These are phyloP conservation scores for Hordeum pubiflorum DNA, from an alignment of 202 grass and related monocot species.

Conservation along the genomic window DNA sequence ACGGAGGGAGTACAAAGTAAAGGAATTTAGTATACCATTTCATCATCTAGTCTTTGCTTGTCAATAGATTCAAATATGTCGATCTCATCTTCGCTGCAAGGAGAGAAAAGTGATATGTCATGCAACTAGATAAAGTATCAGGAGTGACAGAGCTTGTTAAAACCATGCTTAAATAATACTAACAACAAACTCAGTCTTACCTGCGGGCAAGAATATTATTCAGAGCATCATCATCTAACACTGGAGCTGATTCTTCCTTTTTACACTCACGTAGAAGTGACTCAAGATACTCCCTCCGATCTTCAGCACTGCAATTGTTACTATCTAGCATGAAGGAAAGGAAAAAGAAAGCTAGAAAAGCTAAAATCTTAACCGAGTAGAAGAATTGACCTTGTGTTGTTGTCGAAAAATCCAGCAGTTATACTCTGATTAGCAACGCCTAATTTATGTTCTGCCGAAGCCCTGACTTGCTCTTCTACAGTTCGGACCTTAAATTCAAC, in stretches of 20 bases:
- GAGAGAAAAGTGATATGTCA: slow-evolving; percentile 1
- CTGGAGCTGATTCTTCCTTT: slow-evolving; percentile 93
- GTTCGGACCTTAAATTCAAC: slow-evolving; percentile 54
- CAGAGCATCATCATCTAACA: slow-evolving; percentile 90
- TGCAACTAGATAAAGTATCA: slow-evolving; percentile 10
- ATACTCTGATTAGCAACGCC: slow-evolving; percentile 99
- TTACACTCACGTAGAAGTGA: slow-evolving; percentile 88
- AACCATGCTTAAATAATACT: background rate
- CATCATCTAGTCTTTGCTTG: slow-evolving; percentile 81
- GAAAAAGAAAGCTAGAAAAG: background rate
- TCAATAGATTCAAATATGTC: slow-evolving; percentile 94
- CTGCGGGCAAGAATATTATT: slow-evolving; percentile 93
- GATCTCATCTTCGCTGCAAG: slow-evolving; percentile 89
- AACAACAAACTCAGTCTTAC: slow-evolving; percentile 25
- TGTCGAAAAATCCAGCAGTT: slow-evolving; percentile 99
- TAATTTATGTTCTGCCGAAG: slow-evolving; percentile 99
- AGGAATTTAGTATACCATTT: slow-evolving; percentile 47
- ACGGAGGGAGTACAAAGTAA: background rate
- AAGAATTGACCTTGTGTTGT: slow-evolving; percentile 80
- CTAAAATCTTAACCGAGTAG: background rate
- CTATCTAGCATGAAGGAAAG: slow-evolving; percentile 10
- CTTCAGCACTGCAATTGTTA: slow-evolving; percentile 75
- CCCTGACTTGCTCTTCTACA: slow-evolving; percentile 99
- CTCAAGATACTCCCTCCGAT: slow-evolving; percentile 96
- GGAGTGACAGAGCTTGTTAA: background rate